These are phyloP conservation scores for Yamadazyma kitorensis DNA, from an alignment of 805 yeast species.

Conservation along the genomic window DNA sequence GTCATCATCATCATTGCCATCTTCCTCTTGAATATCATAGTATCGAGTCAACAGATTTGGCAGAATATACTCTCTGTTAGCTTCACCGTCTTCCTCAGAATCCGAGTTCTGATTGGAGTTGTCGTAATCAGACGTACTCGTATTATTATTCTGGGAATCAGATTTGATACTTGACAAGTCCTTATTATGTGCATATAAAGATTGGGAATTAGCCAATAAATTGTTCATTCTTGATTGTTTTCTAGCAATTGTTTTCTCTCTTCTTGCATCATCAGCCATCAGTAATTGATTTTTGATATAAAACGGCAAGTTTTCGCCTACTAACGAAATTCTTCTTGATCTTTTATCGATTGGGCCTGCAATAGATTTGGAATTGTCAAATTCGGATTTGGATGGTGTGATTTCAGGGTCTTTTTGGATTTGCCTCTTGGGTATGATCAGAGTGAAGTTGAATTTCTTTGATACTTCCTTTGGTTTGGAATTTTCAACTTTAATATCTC, in stretches of 20 bases:
- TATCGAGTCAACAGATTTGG: constrained; percentile 35
- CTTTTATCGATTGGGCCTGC: constrained; percentile 4
- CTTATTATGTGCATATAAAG: constrained; percentile 27
- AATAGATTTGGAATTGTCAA: not conserved
- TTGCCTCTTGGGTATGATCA: constrained; percentile 9
- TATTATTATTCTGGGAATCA: constrained; percentile 10
- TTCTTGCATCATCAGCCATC: not conserved
- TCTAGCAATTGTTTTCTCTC: constrained; percentile 6
- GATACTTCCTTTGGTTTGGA: not conserved
- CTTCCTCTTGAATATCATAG: constrained; percentile 22
- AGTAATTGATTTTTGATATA: constrained; percentile 25
- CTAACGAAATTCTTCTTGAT: constrained; percentile 29
- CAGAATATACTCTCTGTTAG: constrained; percentile 39
- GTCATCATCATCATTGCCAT: constrained; percentile 20
- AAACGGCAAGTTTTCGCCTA: constrained; percentile 34
- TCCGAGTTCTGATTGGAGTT: constrained; percentile 11
- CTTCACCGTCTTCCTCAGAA: constrained; percentile 21
- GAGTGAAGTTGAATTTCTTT: constrained; percentile 8
- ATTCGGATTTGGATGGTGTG: not conserved
- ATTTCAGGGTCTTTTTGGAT: not conserved
- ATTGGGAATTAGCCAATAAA: constrained; percentile 34
- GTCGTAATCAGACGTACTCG: constrained; percentile 12
- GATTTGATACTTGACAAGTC: constrained; percentile 15
- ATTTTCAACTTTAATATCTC: constrained; percentile 17
- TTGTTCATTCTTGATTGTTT: constrained; percentile 28